Percentiles rank a stretch among this genome's conserved stretches.
phyloP scores from a whole-genome alignment of 805 yeast species.

The Kluyveromyces nonfermentans region DNA sequence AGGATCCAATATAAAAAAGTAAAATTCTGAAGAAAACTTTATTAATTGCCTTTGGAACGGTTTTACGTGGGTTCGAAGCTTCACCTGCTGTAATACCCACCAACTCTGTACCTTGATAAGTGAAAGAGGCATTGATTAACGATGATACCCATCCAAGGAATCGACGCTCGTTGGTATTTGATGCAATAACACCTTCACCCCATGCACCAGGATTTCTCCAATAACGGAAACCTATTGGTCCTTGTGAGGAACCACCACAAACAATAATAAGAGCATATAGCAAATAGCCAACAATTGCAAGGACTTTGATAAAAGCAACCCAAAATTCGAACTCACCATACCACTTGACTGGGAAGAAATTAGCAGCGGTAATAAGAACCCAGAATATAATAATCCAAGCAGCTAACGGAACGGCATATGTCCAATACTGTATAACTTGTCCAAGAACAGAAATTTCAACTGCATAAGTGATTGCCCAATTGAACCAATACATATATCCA shows the following conservation, averaged over 20 bases:
- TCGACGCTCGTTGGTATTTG: slow-evolving; percentile 34
- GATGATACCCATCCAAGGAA: slow-evolving; percentile 48
- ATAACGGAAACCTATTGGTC: slow-evolving; percentile 55
- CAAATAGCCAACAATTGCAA: slow-evolving; percentile 47
- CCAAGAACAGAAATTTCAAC: slow-evolving; percentile 50
- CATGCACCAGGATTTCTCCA: slow-evolving; percentile 64
- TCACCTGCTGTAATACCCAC: slow-evolving; percentile 54
- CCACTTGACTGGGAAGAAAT: slow-evolving; percentile 44
- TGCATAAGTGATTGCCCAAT: slow-evolving; percentile 64
- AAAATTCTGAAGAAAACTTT: slow-evolving; percentile 56
- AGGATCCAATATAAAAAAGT: slow-evolving; percentile 48
- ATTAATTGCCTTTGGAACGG: slow-evolving; percentile 60
- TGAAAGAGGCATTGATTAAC: slow-evolving; percentile 46
- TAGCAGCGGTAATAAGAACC: slow-evolving; percentile 34
- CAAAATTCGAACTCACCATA: slow-evolving; percentile 54
- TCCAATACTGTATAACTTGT: slow-evolving; percentile 46
- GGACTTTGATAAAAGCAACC: slow-evolving; percentile 43
- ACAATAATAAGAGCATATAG: slow-evolving; percentile 46
- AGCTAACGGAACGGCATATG: slow-evolving; percentile 44
- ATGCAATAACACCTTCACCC: slow-evolving; percentile 45
- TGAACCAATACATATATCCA: slow-evolving; percentile 64
- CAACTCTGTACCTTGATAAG: slow-evolving; percentile 52
- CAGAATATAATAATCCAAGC: slow-evolving; percentile 54
- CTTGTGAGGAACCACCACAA: slow-evolving; percentile 46
- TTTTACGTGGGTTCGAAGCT: slow-evolving; percentile 53